These are phyloP conservation scores for Rosa persica DNA, from an alignment of 306 rosid species.

Conservation along the genomic window DNA sequence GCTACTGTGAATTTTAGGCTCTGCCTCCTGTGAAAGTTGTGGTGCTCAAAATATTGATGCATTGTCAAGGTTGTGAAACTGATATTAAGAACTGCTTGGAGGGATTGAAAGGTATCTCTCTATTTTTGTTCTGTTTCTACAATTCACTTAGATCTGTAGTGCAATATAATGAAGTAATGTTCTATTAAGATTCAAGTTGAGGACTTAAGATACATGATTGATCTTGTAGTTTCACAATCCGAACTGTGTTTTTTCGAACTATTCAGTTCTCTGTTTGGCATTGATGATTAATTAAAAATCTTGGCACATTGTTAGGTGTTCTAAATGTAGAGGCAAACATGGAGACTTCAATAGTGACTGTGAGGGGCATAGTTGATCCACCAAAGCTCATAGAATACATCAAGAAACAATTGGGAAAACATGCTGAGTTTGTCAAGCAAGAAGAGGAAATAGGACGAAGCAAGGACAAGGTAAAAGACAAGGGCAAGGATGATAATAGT, in stretches of 20 bases:
- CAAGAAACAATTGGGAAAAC: slow-evolving; percentile 52
- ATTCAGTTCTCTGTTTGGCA: not conserved
- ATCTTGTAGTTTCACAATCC: not conserved
- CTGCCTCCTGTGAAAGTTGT: slow-evolving; percentile 40
- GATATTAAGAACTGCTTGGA: slow-evolving; percentile 51
- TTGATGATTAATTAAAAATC: not conserved
- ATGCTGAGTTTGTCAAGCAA: slow-evolving; percentile 50
- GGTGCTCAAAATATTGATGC: slow-evolving; percentile 61
- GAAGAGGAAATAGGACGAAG: slow-evolving; percentile 1
- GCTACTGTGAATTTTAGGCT: not conserved
- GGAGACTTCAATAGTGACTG: slow-evolving; percentile 53
- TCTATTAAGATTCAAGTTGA: not conserved
- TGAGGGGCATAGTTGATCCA: slow-evolving; percentile 57
- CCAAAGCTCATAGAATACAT: slow-evolving; percentile 36
- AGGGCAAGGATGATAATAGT: not conserved
- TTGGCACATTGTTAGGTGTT: slow-evolving; percentile 42
- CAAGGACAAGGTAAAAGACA: slow-evolving; percentile 1
- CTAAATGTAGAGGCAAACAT: slow-evolving; percentile 45
- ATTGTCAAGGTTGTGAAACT: slow-evolving; percentile 69
- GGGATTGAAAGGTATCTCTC: slow-evolving; percentile 51
- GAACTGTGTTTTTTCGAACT: not conserved
- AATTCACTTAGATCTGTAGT: not conserved
- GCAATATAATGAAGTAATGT: not conserved
- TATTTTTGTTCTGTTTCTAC: not conserved
- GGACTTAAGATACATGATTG: not conserved